These are phyloP conservation scores for Lipomyces anomalus DNA, from an alignment of 805 yeast species.

Conservation along the genomic window DNA sequence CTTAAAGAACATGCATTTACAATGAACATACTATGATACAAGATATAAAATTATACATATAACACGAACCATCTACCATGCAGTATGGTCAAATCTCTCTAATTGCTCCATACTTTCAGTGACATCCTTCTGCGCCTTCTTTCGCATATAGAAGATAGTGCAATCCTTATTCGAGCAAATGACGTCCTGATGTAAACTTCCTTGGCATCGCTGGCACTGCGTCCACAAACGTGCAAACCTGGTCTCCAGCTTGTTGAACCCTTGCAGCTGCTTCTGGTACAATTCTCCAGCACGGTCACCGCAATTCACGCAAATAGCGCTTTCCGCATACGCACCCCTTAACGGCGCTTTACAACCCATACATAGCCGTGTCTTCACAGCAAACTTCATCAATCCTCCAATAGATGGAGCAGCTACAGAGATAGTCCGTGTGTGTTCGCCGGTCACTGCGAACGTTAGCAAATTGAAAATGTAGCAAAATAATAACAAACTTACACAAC, in stretches of 20 bases:
- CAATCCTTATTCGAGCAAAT: conserved; percentile 93
- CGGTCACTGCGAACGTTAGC: conserved; percentile 43
- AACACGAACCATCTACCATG: conserved; percentile 9
- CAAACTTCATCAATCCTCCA: conserved; percentile 88
- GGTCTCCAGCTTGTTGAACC: conserved; percentile 71
- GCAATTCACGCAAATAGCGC: conserved; percentile 80
- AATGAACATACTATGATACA: background rate
- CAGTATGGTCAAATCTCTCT: conserved; percentile 52
- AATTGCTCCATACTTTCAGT: conserved; percentile 52
- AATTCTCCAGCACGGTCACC: conserved; percentile 63
- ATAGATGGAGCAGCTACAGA: conserved; percentile 62
- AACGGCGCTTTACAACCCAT: conserved; percentile 83
- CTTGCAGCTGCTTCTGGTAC: conserved; percentile 74
- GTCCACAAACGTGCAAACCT: conserved; percentile 92
- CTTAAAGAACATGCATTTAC: background rate
- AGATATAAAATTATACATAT: background rate
- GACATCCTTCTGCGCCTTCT: conserved; percentile 72
- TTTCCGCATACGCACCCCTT: conserved; percentile 45
- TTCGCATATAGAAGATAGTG: conserved; percentile 96
- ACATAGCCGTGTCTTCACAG: conserved; percentile 82
- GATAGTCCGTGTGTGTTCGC: conserved; percentile 77
- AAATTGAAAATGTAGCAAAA: background rate
- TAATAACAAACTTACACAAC: conserved; percentile 32
- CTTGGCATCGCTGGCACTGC: conserved; percentile 96
- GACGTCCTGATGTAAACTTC: conserved; percentile 91